phyloP scores from a whole-genome alignment of 2,329 filamentous ascomycete genomes.

The Colletotrichum cordylinicola region DNA sequence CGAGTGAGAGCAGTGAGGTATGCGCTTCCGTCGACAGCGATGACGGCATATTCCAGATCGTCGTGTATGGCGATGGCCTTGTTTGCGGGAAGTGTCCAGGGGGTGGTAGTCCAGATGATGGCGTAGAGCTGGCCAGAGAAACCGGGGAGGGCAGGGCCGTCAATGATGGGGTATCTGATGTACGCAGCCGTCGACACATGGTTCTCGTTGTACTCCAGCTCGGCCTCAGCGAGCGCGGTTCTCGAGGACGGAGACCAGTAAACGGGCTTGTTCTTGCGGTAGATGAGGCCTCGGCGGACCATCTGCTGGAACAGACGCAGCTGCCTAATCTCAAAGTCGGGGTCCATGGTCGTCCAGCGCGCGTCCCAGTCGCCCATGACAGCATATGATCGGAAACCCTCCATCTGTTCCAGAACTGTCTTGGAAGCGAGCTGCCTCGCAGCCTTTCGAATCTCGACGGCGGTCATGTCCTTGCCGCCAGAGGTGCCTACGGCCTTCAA shows the following conservation, averaged over 20 bases:
- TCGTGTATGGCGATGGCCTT: conserved; percentile 83
- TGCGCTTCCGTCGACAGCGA: conserved; percentile 62
- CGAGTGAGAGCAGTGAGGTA: conserved; percentile 77
- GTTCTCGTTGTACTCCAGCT: conserved; percentile 82
- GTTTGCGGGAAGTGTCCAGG: conserved; percentile 96
- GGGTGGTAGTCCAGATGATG: conserved; percentile 99
- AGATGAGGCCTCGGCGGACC: conserved; percentile 76
- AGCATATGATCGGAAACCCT: conserved; percentile 74
- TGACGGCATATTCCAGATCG: conserved; percentile 75
- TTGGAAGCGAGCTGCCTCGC: conserved; percentile 71
- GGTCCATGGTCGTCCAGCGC: conserved; percentile 82
- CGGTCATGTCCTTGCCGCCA: conserved; percentile 48
- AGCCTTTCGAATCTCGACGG: conserved; percentile 66
- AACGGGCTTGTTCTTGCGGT: conserved; percentile 80
- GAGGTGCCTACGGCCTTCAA: conserved; percentile 81
- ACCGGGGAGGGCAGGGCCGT: conserved; percentile 46
- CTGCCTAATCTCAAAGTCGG: conserved; percentile 75
- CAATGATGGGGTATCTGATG: conserved; percentile 76
- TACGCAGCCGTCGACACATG: conserved; percentile 78
- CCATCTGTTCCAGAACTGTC: conserved; percentile 76
- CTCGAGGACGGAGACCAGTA: conserved; percentile 85
- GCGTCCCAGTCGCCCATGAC: conserved; percentile 84
- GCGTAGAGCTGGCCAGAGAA: conserved; percentile 64
- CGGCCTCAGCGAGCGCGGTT: conserved; percentile 83
- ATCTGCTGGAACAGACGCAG: conserved; percentile 77